Evolutionary conservation across 495 filamentous ascomycete genomes (phyloP), one percentile per base, ranked within the genome.

Genomic region (Penicillium egyptiacum): DNA sequence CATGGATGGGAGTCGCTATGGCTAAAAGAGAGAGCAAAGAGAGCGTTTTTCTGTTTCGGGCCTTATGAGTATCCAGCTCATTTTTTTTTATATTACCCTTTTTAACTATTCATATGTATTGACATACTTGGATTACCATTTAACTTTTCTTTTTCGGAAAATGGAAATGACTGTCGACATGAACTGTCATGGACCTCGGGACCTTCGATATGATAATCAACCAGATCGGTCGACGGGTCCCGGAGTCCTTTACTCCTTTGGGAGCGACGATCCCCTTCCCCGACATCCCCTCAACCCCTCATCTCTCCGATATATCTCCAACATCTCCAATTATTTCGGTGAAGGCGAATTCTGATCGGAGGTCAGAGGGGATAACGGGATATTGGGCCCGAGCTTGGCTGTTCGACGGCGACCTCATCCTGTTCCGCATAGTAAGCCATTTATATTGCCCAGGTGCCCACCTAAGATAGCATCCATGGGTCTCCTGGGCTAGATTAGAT

Each of bases 231-330:
- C 20, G 3, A n/a, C n/a, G n/a, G n/a, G n/a, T n/a, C n/a, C 50
- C 57, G 64, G 64, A 43, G 53, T 50, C 12, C 5, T 55, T 61
- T 64, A 25, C 64, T 64, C 45, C 22, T 67, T 64, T 56, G 20
- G 64, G 64, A 6, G 14, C 7, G 40, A 23, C 47, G 31, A 50
- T 37, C 47, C 46, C 30, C 10, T 2, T 35, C 12, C 9, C 30
- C 9, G 7, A 4, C 17, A 11, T 43, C 10, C 41, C 41, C 41
- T 23, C 19, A 33, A 12, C 28, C 28, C 28, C 28, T 30, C 28
- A 30, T 11, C 28, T 3, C 30, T 33, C 30, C 11, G 2, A 33
- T 12, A 14, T 14, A 12, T 43, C 41, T 12, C 17, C 16, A 39
- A n/a, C 5, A 12, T 33, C 35, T 17, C 35, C 35, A 37, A 30